These are phyloP conservation scores for Candida boidinii DNA, from an alignment of 805 yeast species.

Conservation along the genomic window DNA sequence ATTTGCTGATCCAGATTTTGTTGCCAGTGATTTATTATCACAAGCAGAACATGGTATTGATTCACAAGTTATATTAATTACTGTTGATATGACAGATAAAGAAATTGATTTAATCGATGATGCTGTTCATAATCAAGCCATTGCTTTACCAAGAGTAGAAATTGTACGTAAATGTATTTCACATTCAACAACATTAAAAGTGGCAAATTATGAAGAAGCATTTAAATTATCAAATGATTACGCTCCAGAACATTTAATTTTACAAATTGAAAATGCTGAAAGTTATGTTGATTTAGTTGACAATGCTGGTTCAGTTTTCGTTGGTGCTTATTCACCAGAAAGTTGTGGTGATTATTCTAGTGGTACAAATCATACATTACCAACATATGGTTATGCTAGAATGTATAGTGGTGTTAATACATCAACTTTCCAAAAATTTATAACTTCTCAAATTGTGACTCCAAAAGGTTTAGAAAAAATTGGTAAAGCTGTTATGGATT, in stretches of 20 bases:
- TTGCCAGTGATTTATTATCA: constrained; percentile 90
- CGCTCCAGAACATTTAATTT: constrained; percentile 96
- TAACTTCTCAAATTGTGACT: constrained; percentile 87
- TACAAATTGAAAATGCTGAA: constrained; percentile 78
- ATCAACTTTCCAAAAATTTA: constrained; percentile 88
- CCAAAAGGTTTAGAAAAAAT: constrained; percentile 78
- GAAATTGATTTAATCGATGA: constrained; percentile 66
- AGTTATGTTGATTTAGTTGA: constrained; percentile 64
- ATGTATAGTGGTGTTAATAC: constrained; percentile 98
- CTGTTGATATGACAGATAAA: constrained; percentile 56
- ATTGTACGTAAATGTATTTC: constrained; percentile 88
- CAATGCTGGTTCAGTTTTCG: constrained; percentile 95
- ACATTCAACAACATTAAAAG: constrained; percentile 77
- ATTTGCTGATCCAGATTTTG: constrained; percentile 86
- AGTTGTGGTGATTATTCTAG: constrained; percentile 97
- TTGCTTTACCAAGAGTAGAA: constrained; percentile 80
- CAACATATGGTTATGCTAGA: constrained; percentile 97
- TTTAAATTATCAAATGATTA: constrained; percentile 80
- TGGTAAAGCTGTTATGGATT: constrained; percentile 93
- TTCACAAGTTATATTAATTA: constrained; percentile 90
- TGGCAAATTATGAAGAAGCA: constrained; percentile 68
- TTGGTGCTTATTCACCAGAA: constrained; percentile 94
- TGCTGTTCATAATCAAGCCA: constrained; percentile 81
- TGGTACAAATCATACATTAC: constrained; percentile 97
- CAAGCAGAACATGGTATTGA: constrained; percentile 99